Evolutionary conservation across 768 basidiomycete species (phyloP).

Genomic region (Tricholomella constricta): DNA sequence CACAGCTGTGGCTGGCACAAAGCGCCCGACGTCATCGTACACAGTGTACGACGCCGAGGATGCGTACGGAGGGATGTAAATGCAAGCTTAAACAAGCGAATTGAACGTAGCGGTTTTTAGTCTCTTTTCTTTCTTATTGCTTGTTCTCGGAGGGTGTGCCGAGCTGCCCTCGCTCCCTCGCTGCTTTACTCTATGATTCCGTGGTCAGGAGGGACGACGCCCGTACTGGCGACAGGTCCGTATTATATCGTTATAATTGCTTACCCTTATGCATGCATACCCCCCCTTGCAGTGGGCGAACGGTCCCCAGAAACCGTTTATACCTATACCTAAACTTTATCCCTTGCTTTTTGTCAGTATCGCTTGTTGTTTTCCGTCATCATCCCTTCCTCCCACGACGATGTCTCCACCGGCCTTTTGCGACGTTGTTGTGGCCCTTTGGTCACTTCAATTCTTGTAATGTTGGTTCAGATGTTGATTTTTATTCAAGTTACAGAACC

Average conservation of each 20-base stretch:
- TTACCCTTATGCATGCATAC: background rate
- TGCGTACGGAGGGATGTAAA: constrained; percentile 67
- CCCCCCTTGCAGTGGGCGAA: constrained; percentile 6
- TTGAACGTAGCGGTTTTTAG: no score
- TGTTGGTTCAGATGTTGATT: no score
- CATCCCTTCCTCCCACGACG: no score
- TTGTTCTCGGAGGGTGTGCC: background rate
- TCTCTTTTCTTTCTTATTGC: background rate
- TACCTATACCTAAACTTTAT: no score
- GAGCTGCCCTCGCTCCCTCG: constrained; percentile 7
- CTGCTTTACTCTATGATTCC: constrained; percentile 2
- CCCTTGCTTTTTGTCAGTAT: no score
- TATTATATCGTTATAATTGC: background rate
- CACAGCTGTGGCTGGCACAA: background rate
- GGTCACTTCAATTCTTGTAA: no score
- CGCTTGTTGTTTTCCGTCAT: no score
- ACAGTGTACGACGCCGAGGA: constrained; percentile 67
- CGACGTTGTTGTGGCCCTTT: no score
- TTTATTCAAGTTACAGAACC: no score
- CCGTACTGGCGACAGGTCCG: constrained; percentile 1
- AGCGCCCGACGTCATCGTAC: constrained; percentile 22
- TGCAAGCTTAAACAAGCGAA: constrained; percentile 7
- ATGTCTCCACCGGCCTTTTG: no score
- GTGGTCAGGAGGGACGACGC: background rate
- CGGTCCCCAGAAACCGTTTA: constrained; percentile 17